Base-by-base conservation (phyloP, 345 rosid genomes). In the Pugionium dolabratum region DNA sequence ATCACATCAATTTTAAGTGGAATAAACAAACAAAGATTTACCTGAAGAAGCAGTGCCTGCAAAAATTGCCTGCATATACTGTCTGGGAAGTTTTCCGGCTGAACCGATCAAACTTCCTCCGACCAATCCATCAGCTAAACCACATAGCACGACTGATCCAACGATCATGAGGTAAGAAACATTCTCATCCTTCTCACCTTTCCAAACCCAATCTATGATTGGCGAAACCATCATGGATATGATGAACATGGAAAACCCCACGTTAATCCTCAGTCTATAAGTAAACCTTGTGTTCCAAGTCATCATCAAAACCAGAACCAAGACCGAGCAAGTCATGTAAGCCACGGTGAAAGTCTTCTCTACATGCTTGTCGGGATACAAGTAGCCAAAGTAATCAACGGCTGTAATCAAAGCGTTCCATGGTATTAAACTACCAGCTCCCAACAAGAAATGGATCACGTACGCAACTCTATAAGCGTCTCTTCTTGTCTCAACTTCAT, bases 1-100 rank as follows among this genome's bases (percentile, higher is more conserved):
- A 18, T 18, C 18, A 18, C 18, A 0, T 18, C 18, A 42, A 42
- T 2, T 56, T 36, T 10, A 57, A 3, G 4, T 31, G 11, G 51
- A 28, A 33, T 8, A 10, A 33, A 47, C 11, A 71, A 45, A 37
- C n/a, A n/a, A 18, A 18, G 3, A n/a, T 37, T 52, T 77, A 87
- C 96, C 99, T 85, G 99, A 86, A 77, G 96, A 90, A 61, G 95
- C 97, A 61, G 95, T 94, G 64, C 97, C 97, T 6, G 97, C 92
- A 44, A 90, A 94, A 56, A 90, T 85, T 25, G 96, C 99, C 71
- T 94, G 99, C 97, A 94, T 94, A 58, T 86, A 94, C 71, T 81
- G 76, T 72, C 80, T 90, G 6, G 96, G 99, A 58, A 94, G 89
- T 74, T 84, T 88, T 61, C 92, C 97, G 0, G 92, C 95, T 27